A percentile compares a stretch with the other conserved stretches of the same genome.
These are phyloP conservation scores for Crithidia sp. DNA, from an alignment of 208 protist genomes.

Conservation along the genomic window DNA sequence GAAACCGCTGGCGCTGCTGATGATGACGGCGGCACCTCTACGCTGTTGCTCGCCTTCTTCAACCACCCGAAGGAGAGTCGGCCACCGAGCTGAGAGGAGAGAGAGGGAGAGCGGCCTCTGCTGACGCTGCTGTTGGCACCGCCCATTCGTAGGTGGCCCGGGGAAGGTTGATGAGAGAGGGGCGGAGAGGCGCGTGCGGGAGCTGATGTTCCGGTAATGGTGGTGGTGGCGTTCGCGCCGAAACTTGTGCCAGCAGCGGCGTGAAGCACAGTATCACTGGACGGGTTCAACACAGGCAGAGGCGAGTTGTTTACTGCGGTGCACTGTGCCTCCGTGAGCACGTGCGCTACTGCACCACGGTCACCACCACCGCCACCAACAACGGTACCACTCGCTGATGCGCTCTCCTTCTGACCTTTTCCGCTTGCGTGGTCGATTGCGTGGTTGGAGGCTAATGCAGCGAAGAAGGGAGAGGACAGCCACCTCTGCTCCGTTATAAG, in stretches of 20 bases:
- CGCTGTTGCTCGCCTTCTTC: constrained; percentile 10
- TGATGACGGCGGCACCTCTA: neutral
- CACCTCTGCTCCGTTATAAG: too few relatives aligned
- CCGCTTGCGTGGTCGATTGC: neutral
- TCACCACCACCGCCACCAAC: too few relatives aligned
- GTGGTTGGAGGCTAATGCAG: neutral
- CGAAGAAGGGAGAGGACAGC: too few relatives aligned
- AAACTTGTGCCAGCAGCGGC: neutral
- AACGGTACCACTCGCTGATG: too few relatives aligned
- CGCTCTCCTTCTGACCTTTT: too few relatives aligned
- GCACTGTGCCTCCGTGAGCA: neutral
- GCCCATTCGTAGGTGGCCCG: constrained; percentile 26
- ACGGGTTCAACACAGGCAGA: too few relatives aligned
- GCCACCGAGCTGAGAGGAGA: neutral
- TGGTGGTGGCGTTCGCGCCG: neutral
- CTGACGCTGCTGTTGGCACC: constrained; percentile 1
- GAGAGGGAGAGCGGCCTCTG: constrained; percentile 17
- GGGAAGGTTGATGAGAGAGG: neutral
- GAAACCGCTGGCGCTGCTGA: neutral
- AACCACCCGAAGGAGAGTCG: constrained; percentile 15
- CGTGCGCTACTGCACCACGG: too few relatives aligned
- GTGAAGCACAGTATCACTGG: too few relatives aligned
- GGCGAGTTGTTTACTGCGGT: too few relatives aligned
- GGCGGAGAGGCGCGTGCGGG: neutral
- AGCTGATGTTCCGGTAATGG: neutral